Conservation (phyloP, 2,329 filamentous ascomycete genomes). For the Thermothelomyces thermophilus region DNA sequence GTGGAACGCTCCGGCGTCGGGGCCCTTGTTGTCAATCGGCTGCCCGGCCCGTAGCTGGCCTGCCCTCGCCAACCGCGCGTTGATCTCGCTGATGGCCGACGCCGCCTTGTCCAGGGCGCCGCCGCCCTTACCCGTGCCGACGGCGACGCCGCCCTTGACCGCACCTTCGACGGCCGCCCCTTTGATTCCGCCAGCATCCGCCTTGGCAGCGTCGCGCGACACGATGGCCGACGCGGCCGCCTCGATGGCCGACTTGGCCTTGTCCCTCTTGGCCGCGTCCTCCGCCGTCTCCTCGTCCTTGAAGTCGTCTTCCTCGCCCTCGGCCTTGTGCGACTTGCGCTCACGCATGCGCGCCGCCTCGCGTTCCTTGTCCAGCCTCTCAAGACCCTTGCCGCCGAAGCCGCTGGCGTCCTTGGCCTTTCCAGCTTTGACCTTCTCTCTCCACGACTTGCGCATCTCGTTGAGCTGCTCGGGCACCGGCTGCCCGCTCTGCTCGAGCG, state of each 20-base stretch:
- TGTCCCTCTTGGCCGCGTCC: conserved; percentile 60
- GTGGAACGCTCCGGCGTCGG: conserved; percentile 93
- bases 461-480: conserved; percentile 64
- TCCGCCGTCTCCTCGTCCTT: conserved; percentile 64
- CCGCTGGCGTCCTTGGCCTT: conserved; percentile 85
- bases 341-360: conserved; percentile 81
- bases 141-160: conserved; percentile 37
- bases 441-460: conserved; percentile 65
- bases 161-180: conserved; percentile 20
- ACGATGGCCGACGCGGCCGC: conserved; percentile 54
- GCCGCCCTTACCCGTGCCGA: conserved; percentile 51
- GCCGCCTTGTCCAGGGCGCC: conserved; percentile 73
- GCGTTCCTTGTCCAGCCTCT: conserved; percentile 83
- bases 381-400: conserved; percentile 91
- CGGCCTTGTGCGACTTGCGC: conserved; percentile 82
- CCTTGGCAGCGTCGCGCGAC: conserved; percentile 44
- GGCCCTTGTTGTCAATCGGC: conserved; percentile 96
- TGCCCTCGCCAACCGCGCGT: conserved; percentile 80
- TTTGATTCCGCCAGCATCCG: conserved; percentile 38
- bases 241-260: conserved; percentile 58
- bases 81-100: conserved; percentile 86
- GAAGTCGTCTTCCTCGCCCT: conserved; percentile 74
- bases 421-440: conserved; percentile 85
- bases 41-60: conserved; percentile 87
- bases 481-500: conserved; percentile 85